These are phyloP conservation scores for Lactarius psammicola DNA, from an alignment of 768 basidiomycete species.

Conservation along the genomic window DNA sequence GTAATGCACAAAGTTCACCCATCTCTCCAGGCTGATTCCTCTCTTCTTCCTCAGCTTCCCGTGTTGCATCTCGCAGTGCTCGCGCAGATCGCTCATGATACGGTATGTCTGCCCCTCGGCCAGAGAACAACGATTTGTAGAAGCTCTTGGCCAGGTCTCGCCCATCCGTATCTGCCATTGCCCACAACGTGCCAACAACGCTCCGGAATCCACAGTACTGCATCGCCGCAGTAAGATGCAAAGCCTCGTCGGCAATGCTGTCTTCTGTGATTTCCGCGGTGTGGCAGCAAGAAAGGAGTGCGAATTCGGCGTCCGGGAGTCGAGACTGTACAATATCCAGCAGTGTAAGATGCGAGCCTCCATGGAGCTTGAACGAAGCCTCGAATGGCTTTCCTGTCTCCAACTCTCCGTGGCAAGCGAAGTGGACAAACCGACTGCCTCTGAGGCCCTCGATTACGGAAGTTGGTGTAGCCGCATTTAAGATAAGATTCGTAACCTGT, in stretches of 20 bases:
- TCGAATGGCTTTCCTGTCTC: conserved; percentile 1
- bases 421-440: background rate
- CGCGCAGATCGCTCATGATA: conserved; percentile 5
- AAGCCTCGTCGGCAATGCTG: conserved; percentile 11
- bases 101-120: background rate
- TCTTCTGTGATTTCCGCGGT: background rate
- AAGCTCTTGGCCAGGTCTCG: conserved; percentile 14
- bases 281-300: conserved; percentile 20
- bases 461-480: background rate
- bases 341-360: background rate
- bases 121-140: conserved; percentile 9
- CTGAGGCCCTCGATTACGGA: conserved; percentile 1
- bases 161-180: conserved; percentile 25
- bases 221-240: conserved; percentile 27
- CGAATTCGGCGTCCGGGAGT: conserved; percentile 5
- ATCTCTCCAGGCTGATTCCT: conserved; percentile 9
- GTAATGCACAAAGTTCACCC: conserved; percentile 25
- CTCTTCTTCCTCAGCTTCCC: conserved; percentile 14
- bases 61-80: conserved; percentile 10
- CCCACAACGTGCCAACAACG: conserved; percentile 14
- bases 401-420: conserved; percentile 17
- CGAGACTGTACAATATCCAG: conserved; percentile 4
- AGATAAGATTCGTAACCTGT: background rate
- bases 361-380: conserved; percentile 5
- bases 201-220: conserved; percentile 22